These are phyloP conservation scores for Leucosporidium scottii DNA, from an alignment of 768 basidiomycete species.

Conservation along the genomic window DNA sequence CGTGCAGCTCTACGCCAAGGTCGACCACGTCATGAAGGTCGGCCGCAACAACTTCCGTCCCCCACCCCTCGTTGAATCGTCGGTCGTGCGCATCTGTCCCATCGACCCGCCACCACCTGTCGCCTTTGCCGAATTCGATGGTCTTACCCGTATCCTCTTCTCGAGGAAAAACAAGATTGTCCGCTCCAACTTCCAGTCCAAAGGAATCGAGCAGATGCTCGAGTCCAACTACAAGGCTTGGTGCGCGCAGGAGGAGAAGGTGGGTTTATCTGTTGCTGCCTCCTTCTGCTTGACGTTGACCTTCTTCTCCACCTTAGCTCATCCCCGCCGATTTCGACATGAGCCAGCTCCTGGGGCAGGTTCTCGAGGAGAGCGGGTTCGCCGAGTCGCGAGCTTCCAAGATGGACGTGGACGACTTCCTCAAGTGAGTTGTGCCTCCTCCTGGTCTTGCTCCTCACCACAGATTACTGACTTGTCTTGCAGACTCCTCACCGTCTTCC, in stretches of 20 bases:
- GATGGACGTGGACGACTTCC: slow-evolving; percentile 84
- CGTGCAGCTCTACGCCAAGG: slow-evolving; percentile 93
- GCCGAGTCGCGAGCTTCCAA: slow-evolving; percentile 77
- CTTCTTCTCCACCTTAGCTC: slow-evolving; percentile 47
- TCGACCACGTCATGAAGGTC: slow-evolving; percentile 93
- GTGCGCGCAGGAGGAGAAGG: slow-evolving; percentile 62
- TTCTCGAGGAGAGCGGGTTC: slow-evolving; percentile 67
- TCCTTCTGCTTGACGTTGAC: not conserved
- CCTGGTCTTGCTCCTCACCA: too few relatives aligned
- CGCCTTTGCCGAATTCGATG: slow-evolving; percentile 95
- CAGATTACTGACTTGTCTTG: not conserved
- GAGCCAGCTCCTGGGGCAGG: slow-evolving; percentile 45
- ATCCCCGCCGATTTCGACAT: slow-evolving; percentile 65
- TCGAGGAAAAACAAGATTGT: slow-evolving; percentile 82
- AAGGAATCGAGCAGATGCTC: slow-evolving; percentile 88
- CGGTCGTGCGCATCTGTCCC: slow-evolving; percentile 83
- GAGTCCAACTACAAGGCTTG: slow-evolving; percentile 90
- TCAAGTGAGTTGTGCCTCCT: slow-evolving; percentile 44
- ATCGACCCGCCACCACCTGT: slow-evolving; percentile 92
- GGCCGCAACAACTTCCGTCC: slow-evolving; percentile 96
- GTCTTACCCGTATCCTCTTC: slow-evolving; percentile 83
- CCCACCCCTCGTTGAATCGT: slow-evolving; percentile 86
- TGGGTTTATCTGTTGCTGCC: slow-evolving; percentile 34
- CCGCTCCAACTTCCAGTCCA: slow-evolving; percentile 77
- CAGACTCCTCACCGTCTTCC: slow-evolving; percentile 40